Evolutionary conservation across 208 protist species (phyloP), one percentile per base, ranked within the genome.

Genomic region (Wallacemonas sp.): DNA sequence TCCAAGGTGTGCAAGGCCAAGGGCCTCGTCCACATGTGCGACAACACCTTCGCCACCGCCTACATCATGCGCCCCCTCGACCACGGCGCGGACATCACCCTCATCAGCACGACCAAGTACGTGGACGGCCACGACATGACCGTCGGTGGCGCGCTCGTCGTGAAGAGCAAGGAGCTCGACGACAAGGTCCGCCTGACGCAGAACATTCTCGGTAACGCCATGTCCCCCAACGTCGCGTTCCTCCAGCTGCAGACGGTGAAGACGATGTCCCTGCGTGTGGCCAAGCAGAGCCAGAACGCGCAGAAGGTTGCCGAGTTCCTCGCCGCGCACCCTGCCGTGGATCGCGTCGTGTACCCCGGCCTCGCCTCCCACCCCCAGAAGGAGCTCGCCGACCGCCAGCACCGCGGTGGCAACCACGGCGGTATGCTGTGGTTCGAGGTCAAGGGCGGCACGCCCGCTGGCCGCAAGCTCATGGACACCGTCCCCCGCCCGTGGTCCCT

Each of bases 51-150:
- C 65, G 88, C 96, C 61, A 98, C 97, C 12, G 87, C 97, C n/a
- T 86, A 94, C 70, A 98, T 99, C 79, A 97, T 97, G 81, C 80
- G 87, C 30, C 93, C 97, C 48, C 85, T 99, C 24, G 87, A 98
- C 65, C 80, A 93, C 38, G 98, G 98, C 67, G 97, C 93, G n/a
- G 97, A 99, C 65, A 79, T 99, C 23, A 97, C 96, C 2, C 76
- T 98, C 16, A 93, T 98, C 76, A 98, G 92, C 63, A 96, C 97
- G 19, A 99, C 96, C 57, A 99, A 99, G 84, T 99, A 96, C 73
- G 81, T 98, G 33, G 97, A 98, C 67, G 98, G 98, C 61, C 97
- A 99, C 75, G 92, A 94, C 68, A 98, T 98, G 79, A 96, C 93
- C 14, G 88, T 99, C 60, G 90, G 90, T 49, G 98, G 98, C 29